Conservation (phyloP, 805 yeast genomes). For the Henningerozyma blattae region DNA sequence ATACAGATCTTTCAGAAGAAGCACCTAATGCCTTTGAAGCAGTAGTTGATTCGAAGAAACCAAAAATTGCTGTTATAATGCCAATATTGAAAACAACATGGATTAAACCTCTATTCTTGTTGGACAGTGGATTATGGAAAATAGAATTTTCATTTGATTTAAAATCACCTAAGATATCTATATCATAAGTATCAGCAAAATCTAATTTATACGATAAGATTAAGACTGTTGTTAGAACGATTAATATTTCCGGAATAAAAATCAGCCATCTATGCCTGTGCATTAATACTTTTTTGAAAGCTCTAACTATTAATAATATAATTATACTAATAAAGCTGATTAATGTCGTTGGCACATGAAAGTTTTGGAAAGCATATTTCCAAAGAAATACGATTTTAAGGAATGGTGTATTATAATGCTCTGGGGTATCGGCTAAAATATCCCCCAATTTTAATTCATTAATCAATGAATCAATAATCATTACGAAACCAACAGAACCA, state of each 20-base stretch:
- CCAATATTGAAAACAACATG: conserved; percentile 53
- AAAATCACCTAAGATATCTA: conserved; percentile 62
- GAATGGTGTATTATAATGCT: conserved; percentile 57
- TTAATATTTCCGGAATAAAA: conserved; percentile 75
- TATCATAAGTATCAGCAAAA: conserved; percentile 41
- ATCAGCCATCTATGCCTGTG: conserved; percentile 31
- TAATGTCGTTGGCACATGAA: conserved; percentile 47
- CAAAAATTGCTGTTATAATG: conserved; percentile 69
- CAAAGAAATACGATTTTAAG: conserved; percentile 52
- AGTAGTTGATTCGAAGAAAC: conserved; percentile 87
- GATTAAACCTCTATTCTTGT: conserved; percentile 34
- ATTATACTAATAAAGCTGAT: conserved; percentile 44
- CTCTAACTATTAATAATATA: conserved; percentile 31
- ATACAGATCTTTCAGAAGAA: conserved; percentile 54
- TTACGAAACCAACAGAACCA: conserved; percentile 74
- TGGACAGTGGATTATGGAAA: conserved; percentile 48
- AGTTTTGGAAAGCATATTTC: conserved; percentile 31
- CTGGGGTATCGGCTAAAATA: conserved; percentile 32
- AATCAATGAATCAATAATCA: conserved; percentile 66
- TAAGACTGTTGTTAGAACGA: conserved; percentile 57
- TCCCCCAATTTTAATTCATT: conserved; percentile 57
- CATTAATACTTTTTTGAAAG: conserved; percentile 29
- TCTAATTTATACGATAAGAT: conserved; percentile 33
- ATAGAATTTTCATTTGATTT: conserved; percentile 33
- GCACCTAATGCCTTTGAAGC: conserved; percentile 82